Evolutionary conservation across 2,329 filamentous ascomycete species (phyloP).

Genomic region (Aspergillus arachidicola): DNA sequence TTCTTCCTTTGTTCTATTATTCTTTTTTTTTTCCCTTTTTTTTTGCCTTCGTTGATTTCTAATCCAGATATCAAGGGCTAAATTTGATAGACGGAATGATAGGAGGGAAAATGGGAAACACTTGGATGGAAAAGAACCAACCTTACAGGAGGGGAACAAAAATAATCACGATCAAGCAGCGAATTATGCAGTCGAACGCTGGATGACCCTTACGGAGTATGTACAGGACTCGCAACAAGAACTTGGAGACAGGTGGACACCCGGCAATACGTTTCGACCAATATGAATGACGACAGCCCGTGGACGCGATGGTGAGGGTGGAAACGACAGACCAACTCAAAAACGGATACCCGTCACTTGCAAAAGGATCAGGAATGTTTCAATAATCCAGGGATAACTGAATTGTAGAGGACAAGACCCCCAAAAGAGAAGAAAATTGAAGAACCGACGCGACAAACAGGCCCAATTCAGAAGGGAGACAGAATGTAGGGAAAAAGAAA

Average conservation of each 20-base stretch:
- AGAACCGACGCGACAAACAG: background rate
- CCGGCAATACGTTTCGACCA: slow-evolving; percentile 24
- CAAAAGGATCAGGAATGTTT: slow-evolving; percentile 11
- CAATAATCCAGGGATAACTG: slow-evolving; percentile 7
- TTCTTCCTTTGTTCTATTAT: slow-evolving; percentile 4
- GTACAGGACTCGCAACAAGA: slow-evolving; percentile 16
- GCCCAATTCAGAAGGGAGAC: background rate
- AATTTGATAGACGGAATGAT: slow-evolving; percentile 1
- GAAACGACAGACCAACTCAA: slow-evolving; percentile 17
- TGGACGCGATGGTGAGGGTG: slow-evolving; percentile 17
- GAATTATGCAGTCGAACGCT: slow-evolving; percentile 17
- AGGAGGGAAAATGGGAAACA: slow-evolving; percentile 5
- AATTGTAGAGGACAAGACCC: background rate
- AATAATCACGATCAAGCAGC: slow-evolving; percentile 7
- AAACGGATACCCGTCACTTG: slow-evolving; percentile 6
- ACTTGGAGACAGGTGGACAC: slow-evolving; percentile 26
- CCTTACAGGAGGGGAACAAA: slow-evolving; percentile 8
- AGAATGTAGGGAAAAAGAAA: background rate
- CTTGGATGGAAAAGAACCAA: slow-evolving; percentile 10
- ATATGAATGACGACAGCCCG: slow-evolving; percentile 21
- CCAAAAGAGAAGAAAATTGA: background rate
- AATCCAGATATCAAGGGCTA: background rate
- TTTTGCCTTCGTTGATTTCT: slow-evolving; percentile 10
- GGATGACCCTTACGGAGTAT: slow-evolving; percentile 18
- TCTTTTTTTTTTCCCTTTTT: background rate